Conservation (phyloP, 2,329 filamentous ascomycete genomes). For the Gnomoniopsis smithogilvyi region DNA sequence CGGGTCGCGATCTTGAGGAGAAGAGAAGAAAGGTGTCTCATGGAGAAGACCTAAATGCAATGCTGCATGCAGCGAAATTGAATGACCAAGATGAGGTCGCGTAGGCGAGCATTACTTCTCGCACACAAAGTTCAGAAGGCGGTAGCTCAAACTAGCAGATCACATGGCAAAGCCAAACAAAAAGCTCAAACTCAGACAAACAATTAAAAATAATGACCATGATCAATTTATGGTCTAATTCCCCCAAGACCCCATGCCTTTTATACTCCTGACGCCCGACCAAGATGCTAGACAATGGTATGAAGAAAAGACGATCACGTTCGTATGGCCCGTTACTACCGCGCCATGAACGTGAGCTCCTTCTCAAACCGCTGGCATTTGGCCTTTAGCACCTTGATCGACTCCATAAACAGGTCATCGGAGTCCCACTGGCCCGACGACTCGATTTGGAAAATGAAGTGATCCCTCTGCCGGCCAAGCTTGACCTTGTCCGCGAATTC, state of each 20-base stretch:
- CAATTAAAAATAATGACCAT: slow-evolving; percentile 7
- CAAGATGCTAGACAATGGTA: slow-evolving; percentile 16
- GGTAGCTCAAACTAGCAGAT: neutral
- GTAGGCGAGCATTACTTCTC: neutral
- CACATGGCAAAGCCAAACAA: neutral
- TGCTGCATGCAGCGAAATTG: neutral
- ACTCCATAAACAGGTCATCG: slow-evolving; percentile 89
- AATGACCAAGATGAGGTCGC: neutral
- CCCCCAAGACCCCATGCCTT: slow-evolving; percentile 7
- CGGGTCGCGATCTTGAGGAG: neutral
- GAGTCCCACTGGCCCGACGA: slow-evolving; percentile 94
- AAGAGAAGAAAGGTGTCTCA: slow-evolving; percentile 1
- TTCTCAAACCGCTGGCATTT: slow-evolving; percentile 76
- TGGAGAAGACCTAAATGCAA: neutral
- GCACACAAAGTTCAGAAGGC: neutral
- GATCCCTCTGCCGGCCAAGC: slow-evolving; percentile 83
- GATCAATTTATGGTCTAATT: slow-evolving; percentile 11
- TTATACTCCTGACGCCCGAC: slow-evolving; percentile 17
- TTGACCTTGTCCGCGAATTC: slow-evolving; percentile 97
- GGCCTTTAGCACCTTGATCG: slow-evolving; percentile 77
- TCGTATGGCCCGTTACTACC: slow-evolving; percentile 30
- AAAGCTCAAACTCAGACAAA: neutral
- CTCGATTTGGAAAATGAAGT: slow-evolving; percentile 97
- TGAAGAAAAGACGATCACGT: neutral
- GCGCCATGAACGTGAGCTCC: slow-evolving; percentile 64